Evolutionary conservation across 495 filamentous ascomycete genomes (phyloP).

Genomic region (Umbilicaria muhlenbergii): DNA sequence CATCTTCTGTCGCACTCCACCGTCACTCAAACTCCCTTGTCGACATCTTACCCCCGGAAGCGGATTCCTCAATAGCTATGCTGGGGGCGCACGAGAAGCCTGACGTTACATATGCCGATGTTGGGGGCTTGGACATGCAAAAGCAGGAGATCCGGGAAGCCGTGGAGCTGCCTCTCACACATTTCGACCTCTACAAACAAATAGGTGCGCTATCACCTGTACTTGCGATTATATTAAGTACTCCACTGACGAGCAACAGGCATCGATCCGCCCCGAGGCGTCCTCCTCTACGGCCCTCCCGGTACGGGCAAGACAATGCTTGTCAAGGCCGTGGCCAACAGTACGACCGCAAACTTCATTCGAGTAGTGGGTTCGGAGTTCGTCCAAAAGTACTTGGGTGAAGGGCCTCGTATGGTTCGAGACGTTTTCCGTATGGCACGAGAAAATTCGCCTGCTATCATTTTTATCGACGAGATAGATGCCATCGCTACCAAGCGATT

Average conservation of each 20-base stretch:
- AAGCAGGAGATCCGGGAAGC: slow-evolving; percentile 98
- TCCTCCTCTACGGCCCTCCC: slow-evolving; percentile 88
- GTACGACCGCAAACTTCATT: slow-evolving; percentile 95
- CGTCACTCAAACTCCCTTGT: slow-evolving; percentile 97
- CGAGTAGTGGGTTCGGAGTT: slow-evolving; percentile 96
- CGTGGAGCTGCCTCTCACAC: slow-evolving; percentile 87
- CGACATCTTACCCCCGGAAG: slow-evolving; percentile 94
- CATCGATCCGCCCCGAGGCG: slow-evolving; percentile 93
- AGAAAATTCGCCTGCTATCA: slow-evolving; percentile 94
- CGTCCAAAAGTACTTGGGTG: slow-evolving; percentile 95
- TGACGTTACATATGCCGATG: slow-evolving; percentile 95
- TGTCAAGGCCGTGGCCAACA: slow-evolving; percentile 96
- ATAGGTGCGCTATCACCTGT: slow-evolving; percentile 39
- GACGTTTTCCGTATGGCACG: slow-evolving; percentile 99
- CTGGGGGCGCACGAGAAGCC: slow-evolving; percentile 92
- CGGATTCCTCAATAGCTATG: slow-evolving; percentile 97
- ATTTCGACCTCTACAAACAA: slow-evolving; percentile 96
- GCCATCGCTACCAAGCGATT: slow-evolving; percentile 98
- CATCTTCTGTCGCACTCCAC: slow-evolving; percentile 91
- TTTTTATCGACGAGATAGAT: slow-evolving; percentile 99
- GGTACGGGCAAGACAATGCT: slow-evolving; percentile 99
- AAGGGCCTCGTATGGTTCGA: slow-evolving; percentile 95
- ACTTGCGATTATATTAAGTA: background rate
- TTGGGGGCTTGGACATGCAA: slow-evolving; percentile 97
- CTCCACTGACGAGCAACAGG: slow-evolving; percentile 31